phyloP scores from a whole-genome alignment of 2,329 filamentous ascomycete species.

The Exophiala calicioides region DNA sequence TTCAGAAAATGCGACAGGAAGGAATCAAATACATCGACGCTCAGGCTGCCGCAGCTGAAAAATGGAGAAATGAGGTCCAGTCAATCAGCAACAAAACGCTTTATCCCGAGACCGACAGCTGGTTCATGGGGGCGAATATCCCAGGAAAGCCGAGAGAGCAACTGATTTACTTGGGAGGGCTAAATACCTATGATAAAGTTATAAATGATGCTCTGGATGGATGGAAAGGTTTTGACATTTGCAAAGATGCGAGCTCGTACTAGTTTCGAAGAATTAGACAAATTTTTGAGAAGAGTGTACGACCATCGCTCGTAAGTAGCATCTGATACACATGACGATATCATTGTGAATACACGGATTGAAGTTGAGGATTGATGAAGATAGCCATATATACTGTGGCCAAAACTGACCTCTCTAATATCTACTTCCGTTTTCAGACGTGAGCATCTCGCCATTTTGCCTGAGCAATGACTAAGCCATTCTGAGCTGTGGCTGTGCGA shows the following conservation, averaged over 20 bases:
- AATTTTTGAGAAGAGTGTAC: too few relatives aligned
- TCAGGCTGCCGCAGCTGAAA: slow-evolving; percentile 35
- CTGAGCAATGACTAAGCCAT: slow-evolving; percentile 2
- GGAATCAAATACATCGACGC: slow-evolving; percentile 14
- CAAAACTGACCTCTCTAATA: too few relatives aligned
- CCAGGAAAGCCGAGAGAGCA: slow-evolving; percentile 50
- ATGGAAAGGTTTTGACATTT: slow-evolving; percentile 15
- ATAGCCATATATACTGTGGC: too few relatives aligned
- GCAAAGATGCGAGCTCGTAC: too few relatives aligned
- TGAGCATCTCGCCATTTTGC: slow-evolving; percentile 6
- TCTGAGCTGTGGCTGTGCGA: too few relatives aligned
- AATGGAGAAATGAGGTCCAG: slow-evolving; percentile 11
- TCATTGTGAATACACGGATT: too few relatives aligned
- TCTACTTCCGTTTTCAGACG: slow-evolving; percentile 1
- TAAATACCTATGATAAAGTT: background rate
- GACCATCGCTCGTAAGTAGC: too few relatives aligned
- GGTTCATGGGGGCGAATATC: slow-evolving; percentile 58
- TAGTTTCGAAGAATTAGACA: too few relatives aligned
- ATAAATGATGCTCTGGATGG: slow-evolving; percentile 8
- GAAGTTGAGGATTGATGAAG: too few relatives aligned
- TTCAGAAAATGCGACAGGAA: slow-evolving; percentile 10
- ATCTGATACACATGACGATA: too few relatives aligned
- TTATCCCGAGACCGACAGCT: slow-evolving; percentile 43
- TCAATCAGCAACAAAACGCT: slow-evolving; percentile 16
- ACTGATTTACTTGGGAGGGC: background rate